Conservation (phyloP, 345 rosid species). For the Eucalyptus polybractea region DNA sequence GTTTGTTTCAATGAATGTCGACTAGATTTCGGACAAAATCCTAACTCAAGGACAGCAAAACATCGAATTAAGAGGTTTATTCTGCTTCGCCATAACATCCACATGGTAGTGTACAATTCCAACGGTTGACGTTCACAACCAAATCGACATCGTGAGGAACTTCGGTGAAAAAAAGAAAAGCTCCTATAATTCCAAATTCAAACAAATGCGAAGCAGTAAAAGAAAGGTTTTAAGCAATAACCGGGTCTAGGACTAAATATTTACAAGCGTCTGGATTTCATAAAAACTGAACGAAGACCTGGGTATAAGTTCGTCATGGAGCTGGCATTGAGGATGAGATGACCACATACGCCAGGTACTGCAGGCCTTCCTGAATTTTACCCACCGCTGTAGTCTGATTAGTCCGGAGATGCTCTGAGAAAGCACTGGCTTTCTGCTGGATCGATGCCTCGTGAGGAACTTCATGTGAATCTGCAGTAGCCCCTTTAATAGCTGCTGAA, state of each 20-base stretch:
- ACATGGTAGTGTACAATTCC: background rate
- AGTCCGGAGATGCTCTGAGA: background rate
- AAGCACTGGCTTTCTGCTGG: background rate
- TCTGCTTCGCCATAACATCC: background rate
- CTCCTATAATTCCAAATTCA: background rate
- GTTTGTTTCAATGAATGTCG: background rate
- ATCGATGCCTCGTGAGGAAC: background rate
- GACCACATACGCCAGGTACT: background rate
- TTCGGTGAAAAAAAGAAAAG: background rate
- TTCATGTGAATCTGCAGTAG: background rate
- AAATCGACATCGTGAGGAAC: background rate
- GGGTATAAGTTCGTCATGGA: constrained; percentile 15
- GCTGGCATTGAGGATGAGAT: constrained; percentile 53
- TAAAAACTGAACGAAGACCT: background rate
- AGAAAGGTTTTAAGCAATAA: background rate
- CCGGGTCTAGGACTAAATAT: background rate
- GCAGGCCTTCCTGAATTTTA: background rate
- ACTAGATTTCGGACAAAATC: background rate
- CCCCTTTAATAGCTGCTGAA: background rate
- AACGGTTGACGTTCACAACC: background rate
- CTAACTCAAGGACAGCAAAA: background rate
- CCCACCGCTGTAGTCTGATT: background rate
- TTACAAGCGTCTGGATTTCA: background rate
- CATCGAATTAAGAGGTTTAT: background rate
- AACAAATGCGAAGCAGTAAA: background rate